Evolutionary conservation across 495 filamentous ascomycete species (phyloP).

Genomic region (Mytilinidion resinicola): DNA sequence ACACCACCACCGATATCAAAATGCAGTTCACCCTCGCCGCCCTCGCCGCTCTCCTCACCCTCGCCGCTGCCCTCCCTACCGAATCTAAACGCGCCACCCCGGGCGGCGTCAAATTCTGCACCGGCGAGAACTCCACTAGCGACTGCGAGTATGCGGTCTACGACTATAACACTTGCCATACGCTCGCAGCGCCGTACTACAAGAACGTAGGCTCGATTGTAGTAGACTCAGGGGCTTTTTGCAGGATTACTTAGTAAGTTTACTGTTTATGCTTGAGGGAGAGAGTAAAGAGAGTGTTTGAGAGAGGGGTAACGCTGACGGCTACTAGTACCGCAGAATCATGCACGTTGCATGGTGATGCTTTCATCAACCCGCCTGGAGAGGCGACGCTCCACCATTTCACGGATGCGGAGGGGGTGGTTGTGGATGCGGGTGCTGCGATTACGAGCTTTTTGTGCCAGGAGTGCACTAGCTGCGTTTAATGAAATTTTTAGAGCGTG

Average conservation of each 20-base stretch:
- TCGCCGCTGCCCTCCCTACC: constrained; percentile 10
- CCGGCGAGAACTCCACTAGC: not conserved
- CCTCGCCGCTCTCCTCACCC: constrained; percentile 7
- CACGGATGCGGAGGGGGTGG: constrained; percentile 10
- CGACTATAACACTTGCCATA: constrained; percentile 12
- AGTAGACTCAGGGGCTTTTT: constrained; percentile 8
- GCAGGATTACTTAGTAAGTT: constrained; percentile 24
- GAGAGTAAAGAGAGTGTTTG: not conserved
- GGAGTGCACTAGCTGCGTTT: constrained; percentile 13
- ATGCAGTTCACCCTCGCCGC: constrained; percentile 17
- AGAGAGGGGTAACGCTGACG: not conserved
- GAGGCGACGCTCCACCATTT: constrained; percentile 10
- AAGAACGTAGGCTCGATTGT: constrained; percentile 16
- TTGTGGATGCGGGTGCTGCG: constrained; percentile 14
- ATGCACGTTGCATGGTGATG: constrained; percentile 20
- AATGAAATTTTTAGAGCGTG: not conserved
- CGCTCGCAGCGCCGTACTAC: not conserved
- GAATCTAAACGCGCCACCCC: not conserved
- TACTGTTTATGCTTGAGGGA: not conserved
- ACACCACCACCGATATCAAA: constrained; percentile 1
- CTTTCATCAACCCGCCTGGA: constrained; percentile 12
- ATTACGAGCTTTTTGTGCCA: constrained; percentile 21
- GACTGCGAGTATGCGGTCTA: constrained; percentile 1
- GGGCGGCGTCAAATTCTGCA: constrained; percentile 11
- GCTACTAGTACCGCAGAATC: constrained; percentile 9